These are phyloP conservation scores for Narthecium ossifragum DNA, from an alignment of 106 monocot genomes.

Conservation along the genomic window DNA sequence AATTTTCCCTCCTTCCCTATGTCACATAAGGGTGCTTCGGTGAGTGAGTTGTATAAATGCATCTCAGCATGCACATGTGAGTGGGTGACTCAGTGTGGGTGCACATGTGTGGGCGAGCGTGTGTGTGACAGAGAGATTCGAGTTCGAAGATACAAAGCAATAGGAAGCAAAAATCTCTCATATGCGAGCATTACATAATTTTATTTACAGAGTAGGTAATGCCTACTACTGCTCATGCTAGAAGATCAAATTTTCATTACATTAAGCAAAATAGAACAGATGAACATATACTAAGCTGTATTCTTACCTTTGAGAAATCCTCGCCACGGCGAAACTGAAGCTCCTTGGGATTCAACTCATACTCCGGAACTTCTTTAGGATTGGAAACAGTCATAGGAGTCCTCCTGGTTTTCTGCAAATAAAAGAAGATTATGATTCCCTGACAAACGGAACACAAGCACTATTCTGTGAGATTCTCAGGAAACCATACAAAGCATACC, in stretches of 20 bases:
- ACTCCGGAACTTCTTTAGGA: constrained; percentile 88
- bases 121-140: too few species aligned
- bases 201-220: too few species aligned
- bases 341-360: constrained; percentile 83
- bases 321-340: constrained; percentile 68
- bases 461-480: background rate
- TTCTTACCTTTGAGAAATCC: constrained; percentile 45
- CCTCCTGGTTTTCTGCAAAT: constrained; percentile 55
- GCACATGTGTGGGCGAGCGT: too few species aligned
- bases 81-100: too few species aligned
- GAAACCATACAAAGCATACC: constrained; percentile 20
- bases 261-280: constrained; percentile 4
- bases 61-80: too few species aligned
- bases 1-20: too few species aligned
- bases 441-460: background rate
- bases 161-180: background rate
- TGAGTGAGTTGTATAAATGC: too few species aligned
- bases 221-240: background rate
- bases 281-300: too few species aligned
- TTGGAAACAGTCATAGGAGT: constrained; percentile 93
- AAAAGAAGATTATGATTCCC: background rate
- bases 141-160: background rate
- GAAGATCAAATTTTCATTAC: background rate
- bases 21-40: too few species aligned
- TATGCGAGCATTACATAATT: too few species aligned